These are phyloP conservation scores for Croton laevigatus DNA, from an alignment of 441 rosid genomes.

Conservation along the genomic window DNA sequence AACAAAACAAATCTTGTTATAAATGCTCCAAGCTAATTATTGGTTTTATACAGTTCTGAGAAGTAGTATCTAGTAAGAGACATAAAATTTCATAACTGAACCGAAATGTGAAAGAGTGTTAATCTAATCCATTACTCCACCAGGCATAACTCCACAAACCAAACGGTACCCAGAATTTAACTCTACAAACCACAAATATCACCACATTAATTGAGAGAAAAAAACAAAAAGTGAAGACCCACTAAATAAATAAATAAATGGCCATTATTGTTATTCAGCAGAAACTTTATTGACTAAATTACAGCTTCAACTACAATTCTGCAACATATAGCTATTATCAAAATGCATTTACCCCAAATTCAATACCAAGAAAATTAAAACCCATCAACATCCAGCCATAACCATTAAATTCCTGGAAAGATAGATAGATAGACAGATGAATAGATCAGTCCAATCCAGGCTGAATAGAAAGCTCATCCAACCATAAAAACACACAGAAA, in stretches of 20 bases:
- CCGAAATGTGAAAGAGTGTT: no score
- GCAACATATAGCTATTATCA: background rate
- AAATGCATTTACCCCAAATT: background rate
- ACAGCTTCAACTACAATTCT: background rate
- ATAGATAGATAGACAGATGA: no score
- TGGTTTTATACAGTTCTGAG: slow-evolving; percentile 13
- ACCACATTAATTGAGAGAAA: slow-evolving; percentile 6
- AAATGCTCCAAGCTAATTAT: slow-evolving; percentile 8
- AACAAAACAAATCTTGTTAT: slow-evolving; percentile 3
- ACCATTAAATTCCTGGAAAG: no score
- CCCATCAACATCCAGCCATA: no score
- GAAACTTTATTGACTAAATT: background rate
- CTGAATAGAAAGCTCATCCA: slow-evolving; percentile 3
- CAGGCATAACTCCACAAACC: background rate
- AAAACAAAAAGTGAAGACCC: background rate
- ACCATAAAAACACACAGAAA: background rate
- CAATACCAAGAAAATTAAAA: no score
- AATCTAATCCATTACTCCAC: no score
- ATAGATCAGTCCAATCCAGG: slow-evolving; percentile 5
- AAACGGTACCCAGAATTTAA: background rate
- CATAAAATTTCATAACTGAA: no score
- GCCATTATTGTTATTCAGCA: background rate
- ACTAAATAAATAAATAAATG: background rate
- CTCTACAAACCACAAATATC: slow-evolving; percentile 4
- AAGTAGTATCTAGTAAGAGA: slow-evolving; percentile 17